Conservation (phyloP, 768 basidiomycete species). For the Amanita phalloides region DNA sequence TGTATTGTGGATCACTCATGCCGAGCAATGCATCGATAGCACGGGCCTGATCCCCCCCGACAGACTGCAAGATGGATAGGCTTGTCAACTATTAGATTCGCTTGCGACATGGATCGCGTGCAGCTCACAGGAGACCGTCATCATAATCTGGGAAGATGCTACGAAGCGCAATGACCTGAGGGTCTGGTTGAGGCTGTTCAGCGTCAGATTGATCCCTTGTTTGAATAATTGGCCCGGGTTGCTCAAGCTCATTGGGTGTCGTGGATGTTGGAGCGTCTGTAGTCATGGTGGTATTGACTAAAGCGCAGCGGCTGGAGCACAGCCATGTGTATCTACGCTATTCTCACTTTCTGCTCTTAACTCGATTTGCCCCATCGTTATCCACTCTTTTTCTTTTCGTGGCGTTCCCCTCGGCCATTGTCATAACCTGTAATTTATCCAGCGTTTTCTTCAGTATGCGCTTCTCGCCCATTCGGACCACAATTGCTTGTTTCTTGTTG, state of each 20-base stretch:
- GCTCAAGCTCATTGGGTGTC: not conserved
- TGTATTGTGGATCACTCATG: slow-evolving; percentile 80
- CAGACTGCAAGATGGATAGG: slow-evolving; percentile 63
- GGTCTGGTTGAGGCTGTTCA: slow-evolving; percentile 19
- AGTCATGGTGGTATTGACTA: slow-evolving; percentile 1
- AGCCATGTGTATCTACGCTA: not conserved
- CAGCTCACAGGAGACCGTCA: slow-evolving; percentile 50
- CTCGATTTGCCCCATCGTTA: not conserved
- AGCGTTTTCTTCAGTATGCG: slow-evolving; percentile 36
- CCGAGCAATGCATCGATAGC: slow-evolving; percentile 71
- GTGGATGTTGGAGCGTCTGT: not conserved
- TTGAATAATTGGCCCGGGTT: not conserved
- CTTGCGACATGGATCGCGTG: not conserved
- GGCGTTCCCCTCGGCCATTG: not conserved
- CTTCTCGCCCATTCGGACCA: slow-evolving; percentile 79
- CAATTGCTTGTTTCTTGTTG: slow-evolving; percentile 49
- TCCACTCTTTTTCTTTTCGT: slow-evolving; percentile 7
- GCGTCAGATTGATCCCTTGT: not conserved
- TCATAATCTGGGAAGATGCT: slow-evolving; percentile 80
- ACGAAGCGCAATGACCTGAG: slow-evolving; percentile 42
- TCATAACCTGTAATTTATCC: slow-evolving; percentile 11
- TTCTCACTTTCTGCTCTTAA: slow-evolving; percentile 2
- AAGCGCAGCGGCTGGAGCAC: slow-evolving; percentile 1
- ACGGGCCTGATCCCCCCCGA: slow-evolving; percentile 56
- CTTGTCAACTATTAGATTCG: slow-evolving; percentile 19